Evolutionary conservation across 345 rosid species (phyloP), one percentile per base, ranked within the genome.

Genomic region (Aegle marmelos): DNA sequence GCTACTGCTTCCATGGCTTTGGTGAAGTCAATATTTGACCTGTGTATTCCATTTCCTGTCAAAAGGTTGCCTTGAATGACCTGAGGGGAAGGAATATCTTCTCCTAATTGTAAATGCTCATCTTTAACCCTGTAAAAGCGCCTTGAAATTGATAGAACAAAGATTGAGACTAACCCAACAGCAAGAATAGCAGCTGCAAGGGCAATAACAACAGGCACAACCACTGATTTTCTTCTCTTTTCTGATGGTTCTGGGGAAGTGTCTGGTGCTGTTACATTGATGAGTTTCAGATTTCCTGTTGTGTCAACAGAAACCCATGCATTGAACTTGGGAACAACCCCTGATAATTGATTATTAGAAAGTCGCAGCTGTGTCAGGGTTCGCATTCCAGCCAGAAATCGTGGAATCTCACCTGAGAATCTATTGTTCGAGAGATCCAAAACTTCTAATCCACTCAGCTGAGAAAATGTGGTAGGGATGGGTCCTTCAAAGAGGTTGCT

Each of bases 401-500:
- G 14, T 0, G 98, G 97, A 78, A 93, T 81, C 6, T 64, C 68
- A 33, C 94, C 94, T 0, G 89, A 84, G 65, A 95, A 81, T 0
- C 24, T 76, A 80, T 95, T 87, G 80, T 89, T 81, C 6, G 98
- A 93, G 62, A 93, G 93, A 78, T 95, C 95, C 87, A 93, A 83
- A 79, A 92, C 76, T 85, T 95, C 97, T 76, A 95, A 80, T 16
- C n/a, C 76, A 1, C 0, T 31, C 58, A 93, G 87, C 11, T 2
- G 39, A 56, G 82, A 65, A 45, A 95, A 72, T 21, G 83, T 30
- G 17, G 0, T 0, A 0, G 98, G 98, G 77, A 95, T 89, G 3
- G 9, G 1, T 39, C 97, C 98, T 66, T 76, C 36, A 62, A 92
- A 88, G 77, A 57, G 68, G 80, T 95, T 95, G 85, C 72, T 34